Percentiles rank a stretch among this genome's conserved stretches.
Conservation (phyloP, 2,329 filamentous ascomycete genomes). For the Daldinia sp. region DNA sequence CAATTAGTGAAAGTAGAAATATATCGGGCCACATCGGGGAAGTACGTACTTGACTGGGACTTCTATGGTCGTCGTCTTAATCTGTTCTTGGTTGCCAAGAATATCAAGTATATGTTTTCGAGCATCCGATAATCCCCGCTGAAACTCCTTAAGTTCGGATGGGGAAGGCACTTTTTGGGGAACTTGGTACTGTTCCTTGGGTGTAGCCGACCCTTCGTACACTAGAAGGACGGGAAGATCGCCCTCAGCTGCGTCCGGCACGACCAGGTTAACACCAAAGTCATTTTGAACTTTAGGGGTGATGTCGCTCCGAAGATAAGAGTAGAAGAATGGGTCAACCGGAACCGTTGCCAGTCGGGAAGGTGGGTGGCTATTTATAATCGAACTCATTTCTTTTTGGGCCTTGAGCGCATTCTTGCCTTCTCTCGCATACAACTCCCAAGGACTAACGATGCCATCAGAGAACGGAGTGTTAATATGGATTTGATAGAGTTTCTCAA, state of each 20-base stretch:
- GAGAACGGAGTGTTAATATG: conserved; percentile 83
- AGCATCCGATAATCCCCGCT: conserved; percentile 64
- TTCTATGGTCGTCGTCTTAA: conserved; percentile 61
- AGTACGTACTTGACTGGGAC: conserved; percentile 63
- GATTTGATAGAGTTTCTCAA: conserved; percentile 83
- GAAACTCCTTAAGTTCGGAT: conserved; percentile 61
- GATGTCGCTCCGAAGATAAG: conserved; percentile 72
- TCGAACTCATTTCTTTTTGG: conserved; percentile 75
- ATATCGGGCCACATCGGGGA: not conserved
- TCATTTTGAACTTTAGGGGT: conserved; percentile 70
- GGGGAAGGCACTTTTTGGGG: conserved; percentile 62
- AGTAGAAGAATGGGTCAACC: conserved; percentile 82
- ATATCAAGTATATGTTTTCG: conserved; percentile 65
- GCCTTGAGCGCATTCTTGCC: conserved; percentile 83
- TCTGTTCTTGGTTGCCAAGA: conserved; percentile 65
- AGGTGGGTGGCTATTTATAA: conserved; percentile 78
- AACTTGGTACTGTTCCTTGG: conserved; percentile 59
- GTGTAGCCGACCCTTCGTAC: conserved; percentile 70
- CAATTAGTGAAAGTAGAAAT: conserved; percentile 41
- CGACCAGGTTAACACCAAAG: conserved; percentile 76
- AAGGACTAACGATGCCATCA: conserved; percentile 74
- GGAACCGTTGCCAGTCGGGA: conserved; percentile 71
- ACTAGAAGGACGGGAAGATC: conserved; percentile 74
- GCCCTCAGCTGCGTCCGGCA: conserved; percentile 69
- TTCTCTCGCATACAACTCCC: conserved; percentile 89